Conservation (phyloP, 1,139 yeast species). For the Debaryomyces subglobosus region DNA sequence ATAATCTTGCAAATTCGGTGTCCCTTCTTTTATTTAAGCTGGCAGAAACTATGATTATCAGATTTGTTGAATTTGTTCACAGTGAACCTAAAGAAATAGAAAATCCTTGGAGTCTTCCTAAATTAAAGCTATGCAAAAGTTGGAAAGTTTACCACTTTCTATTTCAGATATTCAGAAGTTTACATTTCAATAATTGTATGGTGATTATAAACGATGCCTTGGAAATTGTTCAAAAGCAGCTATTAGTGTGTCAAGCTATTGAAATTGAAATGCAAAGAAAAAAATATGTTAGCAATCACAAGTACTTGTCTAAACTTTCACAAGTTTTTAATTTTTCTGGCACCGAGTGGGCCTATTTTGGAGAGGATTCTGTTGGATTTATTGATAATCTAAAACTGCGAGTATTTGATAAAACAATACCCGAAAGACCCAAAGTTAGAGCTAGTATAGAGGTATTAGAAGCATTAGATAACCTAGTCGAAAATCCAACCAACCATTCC, state of each 20-base stretch:
- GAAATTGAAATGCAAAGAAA: slow-evolving; percentile 8
- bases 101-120: slow-evolving; percentile 11
- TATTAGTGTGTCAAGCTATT: slow-evolving; percentile 9
- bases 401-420: background rate
- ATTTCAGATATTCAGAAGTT: slow-evolving; percentile 21
- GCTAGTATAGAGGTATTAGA: background rate
- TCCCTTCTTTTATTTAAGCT: slow-evolving; percentile 26
- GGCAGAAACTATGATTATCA: slow-evolving; percentile 19
- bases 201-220: slow-evolving; percentile 17
- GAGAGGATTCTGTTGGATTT: background rate
- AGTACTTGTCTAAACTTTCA: slow-evolving; percentile 1
- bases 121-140: slow-evolving; percentile 13
- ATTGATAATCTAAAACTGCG: background rate
- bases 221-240: slow-evolving; percentile 17
- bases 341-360: slow-evolving; percentile 7
- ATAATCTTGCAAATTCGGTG: slow-evolving; percentile 21
- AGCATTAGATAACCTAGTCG: background rate
- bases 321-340: background rate
- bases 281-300: background rate
- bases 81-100: slow-evolving; percentile 1
- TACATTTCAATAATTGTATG: slow-evolving; percentile 21
- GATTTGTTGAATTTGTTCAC: slow-evolving; percentile 12
- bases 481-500: background rate
- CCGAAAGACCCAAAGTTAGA: background rate
- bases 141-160: slow-evolving; percentile 23